Conservation (phyloP, 2,329 filamentous ascomycete genomes). For the Trichoderma sp. region DNA sequence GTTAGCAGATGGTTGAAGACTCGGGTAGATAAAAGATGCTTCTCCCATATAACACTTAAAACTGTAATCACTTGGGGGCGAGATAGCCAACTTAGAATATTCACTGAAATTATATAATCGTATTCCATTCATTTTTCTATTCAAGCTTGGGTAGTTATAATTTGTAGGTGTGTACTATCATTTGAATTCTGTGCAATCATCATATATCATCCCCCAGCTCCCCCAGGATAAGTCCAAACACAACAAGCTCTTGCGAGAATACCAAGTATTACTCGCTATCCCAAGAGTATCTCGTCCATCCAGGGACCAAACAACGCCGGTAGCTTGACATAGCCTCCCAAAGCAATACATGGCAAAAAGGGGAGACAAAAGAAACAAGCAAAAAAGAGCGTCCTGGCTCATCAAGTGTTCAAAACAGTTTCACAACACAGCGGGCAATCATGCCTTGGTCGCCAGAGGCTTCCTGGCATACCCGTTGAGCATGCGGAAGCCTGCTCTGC, state of each 20-base stretch:
- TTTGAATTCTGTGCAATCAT: neutral
- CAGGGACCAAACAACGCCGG: neutral
- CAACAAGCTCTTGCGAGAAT: neutral
- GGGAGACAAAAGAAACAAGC: neutral
- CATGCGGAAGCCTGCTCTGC: constrained; percentile 59
- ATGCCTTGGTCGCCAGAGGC: constrained; percentile 38
- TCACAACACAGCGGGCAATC: neutral
- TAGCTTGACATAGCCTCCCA: neutral
- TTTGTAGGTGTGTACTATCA: neutral
- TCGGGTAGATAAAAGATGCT: neutral
- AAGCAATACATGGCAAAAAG: neutral
- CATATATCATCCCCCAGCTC: no score
- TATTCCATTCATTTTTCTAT: neutral
- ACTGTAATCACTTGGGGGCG: neutral
- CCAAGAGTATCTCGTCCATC: neutral
- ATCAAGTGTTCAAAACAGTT: neutral
- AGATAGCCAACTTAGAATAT: neutral
- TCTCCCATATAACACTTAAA: neutral
- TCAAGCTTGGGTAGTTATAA: neutral
- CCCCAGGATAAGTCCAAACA: neutral
- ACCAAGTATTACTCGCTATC: neutral
- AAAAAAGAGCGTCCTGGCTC: constrained; percentile 10
- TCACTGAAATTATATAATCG: neutral
- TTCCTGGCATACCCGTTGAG: constrained; percentile 65
- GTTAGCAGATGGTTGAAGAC: neutral